Evolutionary conservation across 176 grass and related monocot species (phyloP).

Genomic region (Musa troglodytarum): DNA sequence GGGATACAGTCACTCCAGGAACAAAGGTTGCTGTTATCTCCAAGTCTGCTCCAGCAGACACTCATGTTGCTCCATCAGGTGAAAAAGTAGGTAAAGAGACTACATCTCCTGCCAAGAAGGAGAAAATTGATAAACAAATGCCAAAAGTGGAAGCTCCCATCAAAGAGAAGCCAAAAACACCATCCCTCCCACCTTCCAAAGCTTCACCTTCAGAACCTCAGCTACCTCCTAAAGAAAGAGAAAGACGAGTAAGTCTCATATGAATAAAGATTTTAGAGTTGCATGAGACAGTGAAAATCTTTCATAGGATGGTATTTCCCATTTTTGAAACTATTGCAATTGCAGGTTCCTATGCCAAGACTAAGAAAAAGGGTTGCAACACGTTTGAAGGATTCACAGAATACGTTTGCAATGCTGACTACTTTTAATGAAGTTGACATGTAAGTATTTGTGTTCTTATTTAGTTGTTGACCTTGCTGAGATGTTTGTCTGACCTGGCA

Average conservation of each 20-base stretch:
- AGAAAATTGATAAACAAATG: constrained; percentile 9
- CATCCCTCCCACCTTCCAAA: constrained; percentile 32
- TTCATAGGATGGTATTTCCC: background rate
- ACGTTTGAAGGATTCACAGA: constrained; percentile 98
- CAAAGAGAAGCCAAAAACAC: constrained; percentile 36
- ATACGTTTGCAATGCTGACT: constrained; percentile 92
- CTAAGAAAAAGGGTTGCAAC: constrained; percentile 93
- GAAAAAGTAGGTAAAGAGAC: constrained; percentile 61
- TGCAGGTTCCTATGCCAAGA: constrained; percentile 89
- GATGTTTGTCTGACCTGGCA: background rate
- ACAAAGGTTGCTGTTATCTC: constrained; percentile 90
- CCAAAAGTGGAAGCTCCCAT: constrained; percentile 38
- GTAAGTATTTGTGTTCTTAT: constrained; percentile 34
- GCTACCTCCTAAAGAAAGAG: constrained; percentile 92
- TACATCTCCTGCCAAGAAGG: constrained; percentile 31
- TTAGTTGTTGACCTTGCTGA: background rate
- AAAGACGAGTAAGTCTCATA: constrained; percentile 57
- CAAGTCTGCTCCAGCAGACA: constrained; percentile 68
- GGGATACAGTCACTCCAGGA: constrained; percentile 95
- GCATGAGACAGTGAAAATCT: background rate
- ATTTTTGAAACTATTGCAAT: background rate
- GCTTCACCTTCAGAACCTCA: constrained; percentile 75
- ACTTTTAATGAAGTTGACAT: constrained; percentile 99
- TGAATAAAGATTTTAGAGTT: constrained; percentile 1
- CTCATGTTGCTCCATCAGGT: constrained; percentile 93